Evolutionary conservation across 345 rosid species (phyloP), one percentile per base, ranked within the genome.

Genomic region (Hibiscus tridactylites): DNA sequence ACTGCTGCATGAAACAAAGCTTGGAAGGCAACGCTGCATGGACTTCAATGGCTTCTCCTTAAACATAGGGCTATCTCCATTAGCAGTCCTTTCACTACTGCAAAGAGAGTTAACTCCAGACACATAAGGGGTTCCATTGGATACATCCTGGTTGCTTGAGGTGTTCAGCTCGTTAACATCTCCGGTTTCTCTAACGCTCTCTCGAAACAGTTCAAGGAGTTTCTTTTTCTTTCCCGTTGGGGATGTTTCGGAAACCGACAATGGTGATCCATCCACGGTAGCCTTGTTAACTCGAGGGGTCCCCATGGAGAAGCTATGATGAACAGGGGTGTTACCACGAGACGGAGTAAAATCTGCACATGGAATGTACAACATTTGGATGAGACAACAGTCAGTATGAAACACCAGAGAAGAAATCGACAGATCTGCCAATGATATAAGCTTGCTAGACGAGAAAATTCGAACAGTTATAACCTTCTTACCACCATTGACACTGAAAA

Each of bases 401-500:
- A 21, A 21, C 57, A 67, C 58, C 57, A 47, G 12, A 9, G 26
- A 16, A 62, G 16, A 39, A 39, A 12, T 35, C 13, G 19, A 70
- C 31, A 5, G 2, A 59, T 24, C 37, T 0, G 19, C 5, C 39
- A 66, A 57, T 33, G 24, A 10, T 11, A 42, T 13, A 53, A 44
- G 69, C 65, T 62, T 60, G 37, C 52, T 35, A n/a, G 53, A 39
- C 3, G 26, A 62, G 56, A 49, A 29, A 42, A 52, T 57, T 50
- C 28, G 56, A 59, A 57, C 35, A 54, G 28, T 42, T 39, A 12
- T n/a, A 50, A 35, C 21, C 17, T 71, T 39, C 93, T 76, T 80
- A 95, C 99, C 99, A 19, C 97, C 99, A 71, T 78, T 88, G 49
- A 95, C 99, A 72, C 99, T 95, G 77, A 74, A 83, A 80, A 92